Conservation (phyloP, 208 protist species). For the Leishmania amazonensis region DNA sequence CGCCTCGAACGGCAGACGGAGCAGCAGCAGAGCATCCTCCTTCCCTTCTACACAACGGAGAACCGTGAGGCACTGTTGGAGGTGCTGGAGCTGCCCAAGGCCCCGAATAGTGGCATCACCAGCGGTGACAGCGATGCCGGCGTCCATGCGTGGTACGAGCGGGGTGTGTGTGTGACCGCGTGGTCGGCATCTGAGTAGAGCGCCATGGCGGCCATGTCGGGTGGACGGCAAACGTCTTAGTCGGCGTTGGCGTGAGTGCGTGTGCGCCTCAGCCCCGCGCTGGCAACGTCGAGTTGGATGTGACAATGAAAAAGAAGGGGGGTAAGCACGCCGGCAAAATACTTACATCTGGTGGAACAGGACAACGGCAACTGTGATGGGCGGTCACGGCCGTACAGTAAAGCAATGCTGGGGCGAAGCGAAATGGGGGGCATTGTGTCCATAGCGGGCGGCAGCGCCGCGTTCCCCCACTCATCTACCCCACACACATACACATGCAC, state of each 20-base stretch:
- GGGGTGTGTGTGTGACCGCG: constrained; percentile 80
- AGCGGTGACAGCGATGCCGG: constrained; percentile 7
- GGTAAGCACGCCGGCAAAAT: too few relatives aligned
- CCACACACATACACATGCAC: background rate
- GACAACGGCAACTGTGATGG: background rate
- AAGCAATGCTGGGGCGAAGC: background rate
- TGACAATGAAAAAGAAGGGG: background rate
- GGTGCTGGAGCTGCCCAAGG: constrained; percentile 56
- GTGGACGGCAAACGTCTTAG: background rate
- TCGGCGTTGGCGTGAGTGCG: background rate
- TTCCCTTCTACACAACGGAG: constrained; percentile 90
- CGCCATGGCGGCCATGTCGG: background rate
- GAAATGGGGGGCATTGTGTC: background rate
- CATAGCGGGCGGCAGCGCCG: background rate
- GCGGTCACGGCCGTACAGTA: background rate
- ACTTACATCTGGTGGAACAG: too few relatives aligned
- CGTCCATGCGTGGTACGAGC: constrained; percentile 78
- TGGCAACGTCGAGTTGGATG: background rate
- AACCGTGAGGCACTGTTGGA: constrained; percentile 72
- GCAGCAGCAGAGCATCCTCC: constrained; percentile 22
- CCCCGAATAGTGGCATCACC: background rate
- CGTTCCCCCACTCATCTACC: too few relatives aligned
- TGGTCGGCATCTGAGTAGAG: constrained; percentile 55
- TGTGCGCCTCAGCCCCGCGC: background rate
- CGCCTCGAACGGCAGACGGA: constrained; percentile 35